Evolutionary conservation across 768 basidiomycete species (phyloP).

Genomic region (Lactarius vividus): DNA sequence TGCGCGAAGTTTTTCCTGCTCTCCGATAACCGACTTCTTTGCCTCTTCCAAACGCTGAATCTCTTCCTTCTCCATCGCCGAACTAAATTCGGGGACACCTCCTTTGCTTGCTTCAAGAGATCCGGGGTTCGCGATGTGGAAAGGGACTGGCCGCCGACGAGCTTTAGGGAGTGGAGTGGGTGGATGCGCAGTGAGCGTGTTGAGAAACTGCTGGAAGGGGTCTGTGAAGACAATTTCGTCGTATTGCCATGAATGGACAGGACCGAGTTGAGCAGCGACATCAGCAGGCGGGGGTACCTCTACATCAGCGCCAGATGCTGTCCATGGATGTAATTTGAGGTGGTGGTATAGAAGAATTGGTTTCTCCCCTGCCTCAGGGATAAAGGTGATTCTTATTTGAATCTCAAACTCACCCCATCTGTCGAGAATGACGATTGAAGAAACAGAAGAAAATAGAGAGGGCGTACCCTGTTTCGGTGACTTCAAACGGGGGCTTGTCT

Average conservation of each 20-base stretch:
- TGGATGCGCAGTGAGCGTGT: conserved; percentile 73
- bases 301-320: conserved; percentile 57
- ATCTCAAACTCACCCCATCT: conserved; percentile 99
- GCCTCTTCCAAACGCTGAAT: conserved; percentile 76
- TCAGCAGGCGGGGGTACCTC: conserved; percentile 68
- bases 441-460: background rate
- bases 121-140: conserved; percentile 53
- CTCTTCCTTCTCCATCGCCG: conserved; percentile 86
- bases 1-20: conserved; percentile 71
- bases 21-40: conserved; percentile 61
- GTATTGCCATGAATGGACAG: conserved; percentile 97
- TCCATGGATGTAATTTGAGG: conserved; percentile 93
- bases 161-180: conserved; percentile 75
- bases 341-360: conserved; percentile 85
- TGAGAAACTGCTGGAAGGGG: conserved; percentile 84
- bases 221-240: conserved; percentile 97
- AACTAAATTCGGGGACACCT: conserved; percentile 79
- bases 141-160: conserved; percentile 63
- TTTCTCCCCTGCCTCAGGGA: conserved; percentile 89
- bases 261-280: conserved; percentile 61
- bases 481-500: conserved; percentile 91
- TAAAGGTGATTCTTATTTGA: conserved; percentile 86
- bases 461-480: conserved; percentile 90
- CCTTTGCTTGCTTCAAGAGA: conserved; percentile 64
- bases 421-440: background rate